A percentile compares a stretch with the other conserved stretches of the same genome.
Evolutionary conservation across 768 basidiomycete species (phyloP).

Genomic region (Aureoboletus auriporus): DNA sequence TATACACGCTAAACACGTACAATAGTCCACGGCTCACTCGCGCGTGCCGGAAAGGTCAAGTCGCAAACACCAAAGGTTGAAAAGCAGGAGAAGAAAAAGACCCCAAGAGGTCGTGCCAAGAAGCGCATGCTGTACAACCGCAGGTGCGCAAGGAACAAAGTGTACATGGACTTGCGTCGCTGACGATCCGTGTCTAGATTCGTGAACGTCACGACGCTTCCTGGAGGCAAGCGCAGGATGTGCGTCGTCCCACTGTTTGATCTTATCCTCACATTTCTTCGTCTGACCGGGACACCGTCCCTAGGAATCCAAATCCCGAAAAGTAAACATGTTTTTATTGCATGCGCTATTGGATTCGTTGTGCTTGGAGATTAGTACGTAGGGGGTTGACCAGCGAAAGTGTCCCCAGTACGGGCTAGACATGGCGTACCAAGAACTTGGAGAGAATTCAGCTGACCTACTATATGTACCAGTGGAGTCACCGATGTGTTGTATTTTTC

Average conservation of each 20-base stretch:
- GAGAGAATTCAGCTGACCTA: too few relatives aligned
- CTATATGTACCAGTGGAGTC: too few relatives aligned
- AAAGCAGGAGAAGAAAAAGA: constrained; percentile 99
- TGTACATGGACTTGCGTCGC: background rate
- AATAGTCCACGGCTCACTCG: constrained; percentile 93
- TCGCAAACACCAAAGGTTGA: constrained; percentile 98
- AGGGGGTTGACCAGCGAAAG: too few relatives aligned
- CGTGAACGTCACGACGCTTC: constrained; percentile 89
- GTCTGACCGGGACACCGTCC: constrained; percentile 4
- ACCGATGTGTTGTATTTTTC: too few relatives aligned
- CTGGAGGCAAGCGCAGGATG: constrained; percentile 95
- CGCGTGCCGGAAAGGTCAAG: constrained; percentile 99
- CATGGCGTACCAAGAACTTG: too few relatives aligned
- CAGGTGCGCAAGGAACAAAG: constrained; percentile 48
- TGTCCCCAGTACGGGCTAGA: too few relatives aligned
- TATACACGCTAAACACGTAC: constrained; percentile 20
- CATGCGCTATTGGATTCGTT: too few relatives aligned
- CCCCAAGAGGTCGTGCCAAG: constrained; percentile 95
- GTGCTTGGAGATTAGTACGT: too few relatives aligned
- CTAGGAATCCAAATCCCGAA: constrained; percentile 24
- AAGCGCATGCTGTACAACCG: constrained; percentile 94
- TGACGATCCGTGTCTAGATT: constrained; percentile 46
- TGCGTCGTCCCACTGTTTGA: constrained; percentile 47
- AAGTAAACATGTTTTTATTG: background rate
- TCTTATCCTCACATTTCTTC: constrained; percentile 70